Conservation (phyloP, 495 filamentous ascomycete species). For the Neurospora terricola region DNA sequence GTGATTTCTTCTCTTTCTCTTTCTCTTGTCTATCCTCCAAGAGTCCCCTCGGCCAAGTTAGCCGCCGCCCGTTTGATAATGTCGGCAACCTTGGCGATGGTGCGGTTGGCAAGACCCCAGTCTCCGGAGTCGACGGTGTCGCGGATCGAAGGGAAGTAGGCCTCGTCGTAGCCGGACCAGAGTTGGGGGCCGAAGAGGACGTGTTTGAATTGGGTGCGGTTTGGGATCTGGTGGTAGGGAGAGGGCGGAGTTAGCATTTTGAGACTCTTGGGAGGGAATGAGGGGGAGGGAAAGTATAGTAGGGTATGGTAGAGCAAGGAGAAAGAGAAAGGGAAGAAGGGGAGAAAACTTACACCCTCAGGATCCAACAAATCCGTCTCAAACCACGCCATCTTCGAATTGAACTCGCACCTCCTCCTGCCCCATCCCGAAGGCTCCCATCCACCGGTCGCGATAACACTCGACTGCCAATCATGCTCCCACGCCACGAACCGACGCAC, state of each 20-base stretch:
- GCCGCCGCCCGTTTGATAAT: slow-evolving; percentile 56
- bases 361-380: slow-evolving; percentile 77
- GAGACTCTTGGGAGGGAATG: not conserved
- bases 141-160: slow-evolving; percentile 75
- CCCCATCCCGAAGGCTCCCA: slow-evolving; percentile 60
- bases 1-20: not conserved
- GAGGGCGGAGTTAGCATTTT: not conserved
- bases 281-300: too few species aligned
- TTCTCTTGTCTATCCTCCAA: not conserved
- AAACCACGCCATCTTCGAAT: slow-evolving; percentile 64
- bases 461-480: slow-evolving; percentile 60
- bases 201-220: slow-evolving; percentile 91
- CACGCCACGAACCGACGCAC: slow-evolving; percentile 60
- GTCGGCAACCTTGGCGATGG: slow-evolving; percentile 61
- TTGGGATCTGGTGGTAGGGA: slow-evolving; percentile 51
- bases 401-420: slow-evolving; percentile 55
- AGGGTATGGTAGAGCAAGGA: not conserved
- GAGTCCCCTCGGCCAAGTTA: slow-evolving; percentile 1
- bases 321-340: not conserved
- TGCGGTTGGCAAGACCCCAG: slow-evolving; percentile 57
- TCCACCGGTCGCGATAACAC: slow-evolving; percentile 53
- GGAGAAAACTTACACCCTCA: slow-evolving; percentile 51
- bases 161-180: slow-evolving; percentile 66
- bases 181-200: slow-evolving; percentile 74
- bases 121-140: slow-evolving; percentile 67